Evolutionary conservation across 345 rosid species (phyloP).

Genomic region (Anacardium occidentale): DNA sequence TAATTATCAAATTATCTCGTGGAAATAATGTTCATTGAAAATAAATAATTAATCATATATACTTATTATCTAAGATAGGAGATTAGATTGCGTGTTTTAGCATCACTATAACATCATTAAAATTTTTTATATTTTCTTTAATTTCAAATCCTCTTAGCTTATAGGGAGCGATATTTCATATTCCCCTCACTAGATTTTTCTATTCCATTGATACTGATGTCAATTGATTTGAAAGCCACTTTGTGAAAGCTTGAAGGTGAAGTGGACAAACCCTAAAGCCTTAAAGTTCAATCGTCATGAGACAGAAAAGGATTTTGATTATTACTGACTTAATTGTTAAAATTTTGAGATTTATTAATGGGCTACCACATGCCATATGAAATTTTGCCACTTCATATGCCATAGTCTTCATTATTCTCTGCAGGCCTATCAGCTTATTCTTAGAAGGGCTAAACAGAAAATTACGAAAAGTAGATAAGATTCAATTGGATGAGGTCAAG

Average conservation of each 20-base stretch:
- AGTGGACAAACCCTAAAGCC: neutral
- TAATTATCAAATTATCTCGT: too few relatives aligned
- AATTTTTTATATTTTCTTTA: too few relatives aligned
- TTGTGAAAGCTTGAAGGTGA: neutral
- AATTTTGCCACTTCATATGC: slow-evolving; percentile 17
- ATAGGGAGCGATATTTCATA: neutral
- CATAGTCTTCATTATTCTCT: too few relatives aligned
- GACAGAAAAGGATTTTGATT: neutral
- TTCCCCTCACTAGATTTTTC: neutral
- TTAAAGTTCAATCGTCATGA: neutral
- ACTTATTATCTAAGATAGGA: too few relatives aligned
- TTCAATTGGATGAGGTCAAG: slow-evolving; percentile 16
- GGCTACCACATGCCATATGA: neutral
- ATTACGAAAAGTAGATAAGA: slow-evolving; percentile 17
- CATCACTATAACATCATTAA: too few relatives aligned
- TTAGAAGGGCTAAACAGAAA: too few relatives aligned
- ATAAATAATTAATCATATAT: too few relatives aligned
- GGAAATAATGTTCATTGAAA: too few relatives aligned
- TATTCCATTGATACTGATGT: neutral
- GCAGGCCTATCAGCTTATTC: too few relatives aligned
- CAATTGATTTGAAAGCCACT: neutral
- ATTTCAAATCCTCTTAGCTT: too few relatives aligned
- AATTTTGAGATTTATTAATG: neutral
- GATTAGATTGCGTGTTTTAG: too few relatives aligned
- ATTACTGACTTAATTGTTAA: slow-evolving; percentile 3